A percentile compares a stretch with the other conserved stretches of the same genome.
These are phyloP conservation scores for Passiflora organensis DNA, from an alignment of 345 rosid genomes.

Conservation along the genomic window DNA sequence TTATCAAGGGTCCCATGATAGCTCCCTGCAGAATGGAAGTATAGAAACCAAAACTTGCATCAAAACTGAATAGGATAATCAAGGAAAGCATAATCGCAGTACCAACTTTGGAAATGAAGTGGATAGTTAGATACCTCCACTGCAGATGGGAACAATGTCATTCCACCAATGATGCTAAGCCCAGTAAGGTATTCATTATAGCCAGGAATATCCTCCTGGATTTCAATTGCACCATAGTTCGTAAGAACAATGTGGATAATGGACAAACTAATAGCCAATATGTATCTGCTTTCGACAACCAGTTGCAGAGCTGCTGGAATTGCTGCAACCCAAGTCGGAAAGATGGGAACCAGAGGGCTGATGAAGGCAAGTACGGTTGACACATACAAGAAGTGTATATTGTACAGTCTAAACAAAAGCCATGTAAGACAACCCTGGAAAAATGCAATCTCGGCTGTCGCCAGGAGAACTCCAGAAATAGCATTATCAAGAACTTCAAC, in stretches of 20 bases:
- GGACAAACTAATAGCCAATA: slow-evolving; percentile 53
- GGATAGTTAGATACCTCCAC: slow-evolving; percentile 65
- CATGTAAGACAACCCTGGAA: slow-evolving; percentile 96
- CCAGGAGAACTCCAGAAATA: slow-evolving; percentile 82
- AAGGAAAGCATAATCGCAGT: slow-evolving; percentile 2
- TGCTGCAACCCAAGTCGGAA: slow-evolving; percentile 85
- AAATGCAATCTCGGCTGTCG: slow-evolving; percentile 86
- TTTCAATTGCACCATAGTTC: slow-evolving; percentile 81
- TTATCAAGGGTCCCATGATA: slow-evolving; percentile 94
- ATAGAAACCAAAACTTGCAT: neutral
- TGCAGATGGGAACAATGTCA: slow-evolving; percentile 89
- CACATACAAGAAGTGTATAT: slow-evolving; percentile 82
- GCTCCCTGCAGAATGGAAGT: slow-evolving; percentile 70
- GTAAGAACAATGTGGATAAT: slow-evolving; percentile 67
- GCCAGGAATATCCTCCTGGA: slow-evolving; percentile 90
- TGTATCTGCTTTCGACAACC: slow-evolving; percentile 65
- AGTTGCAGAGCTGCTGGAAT: slow-evolving; percentile 75
- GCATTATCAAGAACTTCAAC: slow-evolving; percentile 88
- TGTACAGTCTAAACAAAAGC: slow-evolving; percentile 76
- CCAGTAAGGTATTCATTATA: slow-evolving; percentile 77
- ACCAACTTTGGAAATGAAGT: neutral
- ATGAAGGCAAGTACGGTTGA: slow-evolving; percentile 75
- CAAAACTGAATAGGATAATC: slow-evolving; percentile 4
- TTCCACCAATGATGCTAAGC: slow-evolving; percentile 95
- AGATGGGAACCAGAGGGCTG: slow-evolving; percentile 73